phyloP scores from a whole-genome alignment of 495 filamentous ascomycete genomes.

The Tricharina praecox region DNA sequence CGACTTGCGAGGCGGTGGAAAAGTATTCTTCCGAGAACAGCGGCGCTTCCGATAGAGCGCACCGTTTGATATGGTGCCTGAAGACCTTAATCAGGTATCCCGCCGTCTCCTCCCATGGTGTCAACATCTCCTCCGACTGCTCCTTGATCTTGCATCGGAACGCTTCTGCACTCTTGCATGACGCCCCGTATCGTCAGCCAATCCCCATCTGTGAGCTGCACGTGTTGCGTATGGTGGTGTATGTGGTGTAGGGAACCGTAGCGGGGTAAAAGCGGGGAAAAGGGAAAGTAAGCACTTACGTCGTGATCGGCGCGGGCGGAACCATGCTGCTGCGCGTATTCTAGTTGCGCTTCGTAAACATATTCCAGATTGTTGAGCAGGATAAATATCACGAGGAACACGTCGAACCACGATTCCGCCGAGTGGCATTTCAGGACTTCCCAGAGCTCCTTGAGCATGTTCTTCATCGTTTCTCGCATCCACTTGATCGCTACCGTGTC shows the following conservation, averaged over 20 bases:
- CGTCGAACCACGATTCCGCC: slow-evolving; percentile 36
- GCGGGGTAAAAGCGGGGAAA: no score
- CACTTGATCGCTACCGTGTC: slow-evolving; percentile 36
- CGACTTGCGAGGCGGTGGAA: neutral
- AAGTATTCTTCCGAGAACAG: neutral
- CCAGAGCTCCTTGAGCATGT: slow-evolving; percentile 34
- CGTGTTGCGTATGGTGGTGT: no score
- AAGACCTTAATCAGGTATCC: neutral
- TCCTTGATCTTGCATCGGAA: neutral
- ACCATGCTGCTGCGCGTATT: slow-evolving; percentile 6
- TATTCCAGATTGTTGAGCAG: slow-evolving; percentile 37
- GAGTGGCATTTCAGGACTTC: neutral
- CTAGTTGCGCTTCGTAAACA: slow-evolving; percentile 1
- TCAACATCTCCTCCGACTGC: neutral
- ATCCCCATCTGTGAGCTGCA: neutral
- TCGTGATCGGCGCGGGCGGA: neutral
- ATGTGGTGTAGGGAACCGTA: no score
- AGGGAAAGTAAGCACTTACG: neutral
- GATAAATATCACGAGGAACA: slow-evolving; percentile 38
- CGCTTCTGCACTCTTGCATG: neutral
- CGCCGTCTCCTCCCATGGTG: neutral
- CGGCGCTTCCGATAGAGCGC: neutral
- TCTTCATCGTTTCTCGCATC: slow-evolving; percentile 34
- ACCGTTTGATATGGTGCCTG: neutral
- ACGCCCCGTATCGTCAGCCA: neutral